These are phyloP conservation scores for Trametes cinnabarina DNA, from an alignment of 768 basidiomycete species.

Conservation along the genomic window DNA sequence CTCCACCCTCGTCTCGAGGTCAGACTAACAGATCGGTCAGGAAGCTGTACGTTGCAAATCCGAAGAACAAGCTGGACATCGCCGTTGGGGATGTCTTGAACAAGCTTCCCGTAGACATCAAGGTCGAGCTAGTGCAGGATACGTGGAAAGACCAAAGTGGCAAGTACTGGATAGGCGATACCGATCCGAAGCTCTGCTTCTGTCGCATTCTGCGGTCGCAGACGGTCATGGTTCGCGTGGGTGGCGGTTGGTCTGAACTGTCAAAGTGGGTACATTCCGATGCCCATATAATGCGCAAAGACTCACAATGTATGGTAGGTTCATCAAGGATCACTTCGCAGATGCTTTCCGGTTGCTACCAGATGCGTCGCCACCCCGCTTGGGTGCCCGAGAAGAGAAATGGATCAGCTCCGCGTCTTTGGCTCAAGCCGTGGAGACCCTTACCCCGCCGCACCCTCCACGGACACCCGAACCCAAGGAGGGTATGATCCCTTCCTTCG, in stretches of 20 bases:
- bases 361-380: slow-evolving; percentile 52
- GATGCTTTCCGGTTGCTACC: slow-evolving; percentile 74
- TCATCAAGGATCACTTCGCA: slow-evolving; percentile 83
- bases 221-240: slow-evolving; percentile 95
- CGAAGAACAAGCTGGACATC: slow-evolving; percentile 88
- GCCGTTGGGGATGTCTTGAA: slow-evolving; percentile 93
- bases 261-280: slow-evolving; percentile 61
- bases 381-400: slow-evolving; percentile 57
- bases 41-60: slow-evolving; percentile 81
- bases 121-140: slow-evolving; percentile 74
- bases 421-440: slow-evolving; percentile 50
- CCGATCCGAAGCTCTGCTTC: slow-evolving; percentile 87
- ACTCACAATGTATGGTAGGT: slow-evolving; percentile 43
- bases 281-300: neutral
- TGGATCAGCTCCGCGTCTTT: slow-evolving; percentile 84
- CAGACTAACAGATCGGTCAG: slow-evolving; percentile 39
- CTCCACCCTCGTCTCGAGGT: slow-evolving; percentile 44
- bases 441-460: slow-evolving; percentile 41
- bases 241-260: slow-evolving; percentile 91
- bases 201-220: slow-evolving; percentile 88
- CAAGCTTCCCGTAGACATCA: slow-evolving; percentile 80
- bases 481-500: slow-evolving; percentile 63
- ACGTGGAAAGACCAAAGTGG: slow-evolving; percentile 93
- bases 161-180: slow-evolving; percentile 94
- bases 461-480: slow-evolving; percentile 67